Conservation (phyloP, 1,284 basidiomycete species). For the Fomitopsis schrenkii region DNA sequence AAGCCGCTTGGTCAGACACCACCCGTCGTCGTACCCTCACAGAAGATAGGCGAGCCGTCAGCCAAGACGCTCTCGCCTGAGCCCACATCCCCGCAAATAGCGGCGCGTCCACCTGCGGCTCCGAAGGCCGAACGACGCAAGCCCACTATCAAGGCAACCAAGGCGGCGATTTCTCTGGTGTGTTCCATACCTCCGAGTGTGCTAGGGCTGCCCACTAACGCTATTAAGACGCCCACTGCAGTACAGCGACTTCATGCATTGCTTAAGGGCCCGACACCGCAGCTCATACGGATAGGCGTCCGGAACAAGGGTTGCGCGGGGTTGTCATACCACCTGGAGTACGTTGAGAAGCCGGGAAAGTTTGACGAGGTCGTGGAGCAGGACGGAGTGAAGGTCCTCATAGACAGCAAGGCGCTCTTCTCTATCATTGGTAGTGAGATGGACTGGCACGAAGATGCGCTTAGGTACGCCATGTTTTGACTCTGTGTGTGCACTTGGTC, state of each 20-base stretch:
- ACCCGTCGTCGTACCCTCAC: conserved; percentile 43
- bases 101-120: conserved; percentile 62
- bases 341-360: conserved; percentile 85
- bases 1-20: conserved; percentile 41
- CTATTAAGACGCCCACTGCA: conserved; percentile 74
- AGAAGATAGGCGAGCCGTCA: conserved; percentile 30
- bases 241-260: conserved; percentile 71
- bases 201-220: neutral
- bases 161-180: conserved; percentile 82
- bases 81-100: conserved; percentile 64
- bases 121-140: conserved; percentile 62
- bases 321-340: conserved; percentile 96
- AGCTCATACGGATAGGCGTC: conserved; percentile 92
- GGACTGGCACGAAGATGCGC: conserved; percentile 94
- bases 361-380: conserved; percentile 99
- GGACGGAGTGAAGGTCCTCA: conserved; percentile 90
- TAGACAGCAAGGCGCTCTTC: conserved; percentile 97
- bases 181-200: conserved; percentile 3
- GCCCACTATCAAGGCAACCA: conserved; percentile 69
- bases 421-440: conserved; percentile 98
- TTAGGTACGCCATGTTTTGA: conserved; percentile 54
- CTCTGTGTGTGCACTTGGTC: neutral
- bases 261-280: conserved; percentile 77
- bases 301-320: conserved; percentile 99
- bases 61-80: conserved; percentile 43